Evolutionary conservation across 1,139 yeast species (phyloP).

Genomic region (Saccharomyces uvarum): DNA sequence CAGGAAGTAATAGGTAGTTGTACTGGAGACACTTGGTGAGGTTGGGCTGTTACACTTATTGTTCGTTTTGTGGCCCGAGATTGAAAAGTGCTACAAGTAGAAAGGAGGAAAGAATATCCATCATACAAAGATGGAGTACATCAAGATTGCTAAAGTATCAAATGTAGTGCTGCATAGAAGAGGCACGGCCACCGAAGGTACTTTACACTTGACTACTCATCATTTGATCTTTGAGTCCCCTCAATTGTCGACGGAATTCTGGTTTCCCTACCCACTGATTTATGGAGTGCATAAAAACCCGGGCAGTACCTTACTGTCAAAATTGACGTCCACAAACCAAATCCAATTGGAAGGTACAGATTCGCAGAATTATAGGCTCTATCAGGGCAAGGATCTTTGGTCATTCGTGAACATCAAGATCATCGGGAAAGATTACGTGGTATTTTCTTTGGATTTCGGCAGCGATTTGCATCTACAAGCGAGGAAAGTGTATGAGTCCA

Average conservation of each 20-base stretch:
- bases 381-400: conserved; percentile 38
- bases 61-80: neutral
- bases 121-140: conserved; percentile 41
- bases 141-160: conserved; percentile 54
- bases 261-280: conserved; percentile 90
- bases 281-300: conserved; percentile 53
- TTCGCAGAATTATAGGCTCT: conserved; percentile 7
- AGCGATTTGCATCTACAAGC: conserved; percentile 45
- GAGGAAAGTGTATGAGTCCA: conserved; percentile 61
- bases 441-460: conserved; percentile 65
- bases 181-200: conserved; percentile 60
- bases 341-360: neutral
- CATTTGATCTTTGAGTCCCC: conserved; percentile 67
- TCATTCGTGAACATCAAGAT: conserved; percentile 52
- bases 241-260: conserved; percentile 54
- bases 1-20: neutral
- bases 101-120: neutral
- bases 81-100: neutral
- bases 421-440: conserved; percentile 83
- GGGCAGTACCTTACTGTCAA: conserved; percentile 33
- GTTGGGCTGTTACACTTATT: neutral
- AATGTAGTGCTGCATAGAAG: conserved; percentile 62
- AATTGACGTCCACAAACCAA: conserved; percentile 4
- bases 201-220: conserved; percentile 70
- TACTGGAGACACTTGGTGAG: neutral